Conservation (phyloP, 2,329 filamentous ascomycete genomes). For the Hypoxylon rubiginosum region DNA sequence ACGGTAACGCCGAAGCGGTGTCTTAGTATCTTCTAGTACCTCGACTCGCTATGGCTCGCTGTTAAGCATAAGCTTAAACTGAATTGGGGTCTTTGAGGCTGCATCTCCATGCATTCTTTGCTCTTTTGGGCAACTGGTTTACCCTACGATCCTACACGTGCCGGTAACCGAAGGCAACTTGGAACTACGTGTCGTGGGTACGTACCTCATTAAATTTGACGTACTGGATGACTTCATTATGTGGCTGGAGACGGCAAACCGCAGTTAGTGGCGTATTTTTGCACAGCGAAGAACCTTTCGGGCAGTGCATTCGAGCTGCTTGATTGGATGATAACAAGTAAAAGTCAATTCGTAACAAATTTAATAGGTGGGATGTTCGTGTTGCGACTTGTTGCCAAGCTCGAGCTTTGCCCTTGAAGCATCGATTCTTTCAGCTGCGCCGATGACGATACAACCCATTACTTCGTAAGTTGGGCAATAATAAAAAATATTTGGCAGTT, state of each 20-base stretch:
- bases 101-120: slow-evolving; percentile 16
- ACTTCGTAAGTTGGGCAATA: too few species aligned
- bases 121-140: slow-evolving; percentile 2
- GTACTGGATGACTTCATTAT: slow-evolving; percentile 15
- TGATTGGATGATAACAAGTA: slow-evolving; percentile 17
- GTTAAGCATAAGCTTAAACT: not conserved
- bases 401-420: slow-evolving; percentile 1
- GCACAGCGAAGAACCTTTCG: not conserved
- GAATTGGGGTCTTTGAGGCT: slow-evolving; percentile 19
- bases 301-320: not conserved
- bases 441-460: too few species aligned
- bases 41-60: not conserved
- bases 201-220: not conserved
- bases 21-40: not conserved
- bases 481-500: too few species aligned
- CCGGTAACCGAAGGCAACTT: slow-evolving; percentile 12
- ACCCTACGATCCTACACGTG: slow-evolving; percentile 10
- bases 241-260: slow-evolving; percentile 3
- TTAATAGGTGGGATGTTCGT: not conserved
- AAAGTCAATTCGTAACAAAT: not conserved
- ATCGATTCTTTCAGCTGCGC: not conserved
- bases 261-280: slow-evolving; percentile 20
- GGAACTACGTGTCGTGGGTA: not conserved
- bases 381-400: slow-evolving; percentile 10
- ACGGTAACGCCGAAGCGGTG: too few species aligned